Evolutionary conservation across 495 filamentous ascomycete genomes (phyloP).

Genomic region (Aspergillus incahuasiensis): DNA sequence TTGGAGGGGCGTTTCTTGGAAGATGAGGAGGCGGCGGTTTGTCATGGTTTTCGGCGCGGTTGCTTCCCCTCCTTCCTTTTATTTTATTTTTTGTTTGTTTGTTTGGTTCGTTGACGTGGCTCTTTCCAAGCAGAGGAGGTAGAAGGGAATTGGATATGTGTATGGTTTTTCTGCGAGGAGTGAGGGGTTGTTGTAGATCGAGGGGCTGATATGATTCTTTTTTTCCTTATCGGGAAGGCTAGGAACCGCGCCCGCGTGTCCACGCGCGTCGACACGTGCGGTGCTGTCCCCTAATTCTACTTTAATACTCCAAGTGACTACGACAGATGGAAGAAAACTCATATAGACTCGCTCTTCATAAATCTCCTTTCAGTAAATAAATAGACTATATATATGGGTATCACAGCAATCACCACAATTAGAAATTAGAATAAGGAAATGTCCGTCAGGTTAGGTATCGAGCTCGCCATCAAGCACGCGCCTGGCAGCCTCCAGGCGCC

Average conservation of each 20-base stretch:
- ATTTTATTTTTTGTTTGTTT: background rate
- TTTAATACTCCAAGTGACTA: too few species aligned
- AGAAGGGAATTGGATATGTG: background rate
- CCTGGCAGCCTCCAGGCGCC: conserved; percentile 68
- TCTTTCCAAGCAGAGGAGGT: background rate
- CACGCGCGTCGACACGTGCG: conserved; percentile 1
- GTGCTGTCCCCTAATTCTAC: background rate
- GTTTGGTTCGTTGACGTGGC: too few species aligned
- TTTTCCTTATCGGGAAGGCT: background rate
- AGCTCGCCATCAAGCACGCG: conserved; percentile 64
- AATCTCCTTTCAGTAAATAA: background rate
- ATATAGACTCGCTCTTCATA: too few species aligned
- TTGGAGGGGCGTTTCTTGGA: conserved; percentile 10
- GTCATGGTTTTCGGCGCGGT: too few species aligned
- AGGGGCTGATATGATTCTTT: background rate
- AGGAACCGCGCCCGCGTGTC: background rate
- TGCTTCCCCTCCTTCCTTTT: too few species aligned
- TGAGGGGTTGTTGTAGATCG: background rate
- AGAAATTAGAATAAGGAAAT: conserved; percentile 4
- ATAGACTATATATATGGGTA: conserved; percentile 4
- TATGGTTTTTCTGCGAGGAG: background rate
- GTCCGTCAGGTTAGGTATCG: conserved; percentile 20
- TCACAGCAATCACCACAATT: conserved; percentile 4
- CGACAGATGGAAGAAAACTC: too few species aligned
- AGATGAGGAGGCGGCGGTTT: conserved; percentile 13